These are phyloP conservation scores for Cucumis hystrix DNA, from an alignment of 306 rosid genomes.

Conservation along the genomic window DNA sequence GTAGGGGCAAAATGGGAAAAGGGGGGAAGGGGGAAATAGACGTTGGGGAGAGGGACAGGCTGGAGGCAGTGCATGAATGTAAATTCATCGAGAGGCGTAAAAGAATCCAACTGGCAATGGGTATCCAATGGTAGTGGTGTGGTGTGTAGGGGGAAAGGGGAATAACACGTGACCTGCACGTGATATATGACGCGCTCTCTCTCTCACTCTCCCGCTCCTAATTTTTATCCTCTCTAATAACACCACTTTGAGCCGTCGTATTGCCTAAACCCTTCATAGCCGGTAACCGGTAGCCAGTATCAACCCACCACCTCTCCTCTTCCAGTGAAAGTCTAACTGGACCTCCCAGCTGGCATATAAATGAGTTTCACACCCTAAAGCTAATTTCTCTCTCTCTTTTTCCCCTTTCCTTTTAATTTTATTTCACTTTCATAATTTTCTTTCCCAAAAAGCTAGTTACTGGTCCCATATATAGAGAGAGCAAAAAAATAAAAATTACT, in stretches of 20 bases:
- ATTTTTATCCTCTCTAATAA: neutral
- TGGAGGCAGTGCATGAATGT: constrained; percentile 31
- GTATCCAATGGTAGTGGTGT: constrained; percentile 35
- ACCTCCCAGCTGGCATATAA: neutral
- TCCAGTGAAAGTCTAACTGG: neutral
- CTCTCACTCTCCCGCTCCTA: neutral
- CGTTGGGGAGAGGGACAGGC: constrained; percentile 46
- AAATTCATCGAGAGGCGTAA: constrained; percentile 41
- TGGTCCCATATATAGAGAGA: too few relatives aligned
- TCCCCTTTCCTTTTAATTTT: too few relatives aligned
- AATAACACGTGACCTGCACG: constrained; percentile 20
- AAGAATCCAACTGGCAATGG: constrained; percentile 47
- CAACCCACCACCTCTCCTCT: neutral
- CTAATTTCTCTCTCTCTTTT: neutral
- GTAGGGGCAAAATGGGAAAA: constrained; percentile 14
- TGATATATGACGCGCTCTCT: neutral
- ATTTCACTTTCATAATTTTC: neutral
- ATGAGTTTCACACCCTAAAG: neutral
- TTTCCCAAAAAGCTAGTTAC: neutral
- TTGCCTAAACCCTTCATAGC: neutral
- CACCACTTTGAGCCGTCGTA: neutral
- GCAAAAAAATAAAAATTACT: too few relatives aligned
- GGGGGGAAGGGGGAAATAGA: constrained; percentile 9
- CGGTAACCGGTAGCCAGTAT: neutral
- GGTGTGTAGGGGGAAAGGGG: too few relatives aligned